Conservation (phyloP, 805 yeast genomes). For the Kodamaea sagamina region DNA sequence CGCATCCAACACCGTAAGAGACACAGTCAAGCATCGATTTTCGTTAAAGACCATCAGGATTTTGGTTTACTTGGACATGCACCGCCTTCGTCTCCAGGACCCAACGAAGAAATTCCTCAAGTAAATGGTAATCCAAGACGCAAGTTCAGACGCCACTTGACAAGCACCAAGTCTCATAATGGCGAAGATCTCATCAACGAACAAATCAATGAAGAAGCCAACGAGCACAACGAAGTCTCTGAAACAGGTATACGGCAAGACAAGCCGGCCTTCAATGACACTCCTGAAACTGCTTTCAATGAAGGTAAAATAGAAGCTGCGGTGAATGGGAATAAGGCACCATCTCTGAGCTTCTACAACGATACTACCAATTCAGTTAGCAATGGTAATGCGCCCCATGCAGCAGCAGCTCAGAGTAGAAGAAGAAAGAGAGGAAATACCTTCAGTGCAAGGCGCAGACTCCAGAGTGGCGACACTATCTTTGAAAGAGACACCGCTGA, state of each 20-base stretch:
- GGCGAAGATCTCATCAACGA: conserved; percentile 5
- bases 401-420: conserved; percentile 10
- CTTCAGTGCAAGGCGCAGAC: conserved; percentile 34
- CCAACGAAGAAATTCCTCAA: neutral
- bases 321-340: neutral
- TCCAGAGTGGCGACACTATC: conserved; percentile 48
- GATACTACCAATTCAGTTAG: neutral
- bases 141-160: conserved; percentile 3
- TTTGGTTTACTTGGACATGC: conserved; percentile 40
- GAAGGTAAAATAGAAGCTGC: neutral
- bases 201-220: neutral
- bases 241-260: neutral
- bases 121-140: conserved; percentile 1
- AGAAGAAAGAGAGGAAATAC: conserved; percentile 40
- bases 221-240: neutral
- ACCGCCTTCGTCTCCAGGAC: conserved; percentile 22
- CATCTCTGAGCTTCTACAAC: neutral
- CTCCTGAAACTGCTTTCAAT: neutral
- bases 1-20: conserved; percentile 9
- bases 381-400: conserved; percentile 3
- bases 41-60: conserved; percentile 30
- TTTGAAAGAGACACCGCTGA: conserved; percentile 78
- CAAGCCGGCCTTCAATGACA: neutral
- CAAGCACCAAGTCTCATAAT: neutral
- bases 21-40: conserved; percentile 28